A percentile compares a stretch with the other conserved stretches of the same genome.
Conservation (phyloP, 192 early-diverging fungal species). For the Gamsiella multidivaricata region DNA sequence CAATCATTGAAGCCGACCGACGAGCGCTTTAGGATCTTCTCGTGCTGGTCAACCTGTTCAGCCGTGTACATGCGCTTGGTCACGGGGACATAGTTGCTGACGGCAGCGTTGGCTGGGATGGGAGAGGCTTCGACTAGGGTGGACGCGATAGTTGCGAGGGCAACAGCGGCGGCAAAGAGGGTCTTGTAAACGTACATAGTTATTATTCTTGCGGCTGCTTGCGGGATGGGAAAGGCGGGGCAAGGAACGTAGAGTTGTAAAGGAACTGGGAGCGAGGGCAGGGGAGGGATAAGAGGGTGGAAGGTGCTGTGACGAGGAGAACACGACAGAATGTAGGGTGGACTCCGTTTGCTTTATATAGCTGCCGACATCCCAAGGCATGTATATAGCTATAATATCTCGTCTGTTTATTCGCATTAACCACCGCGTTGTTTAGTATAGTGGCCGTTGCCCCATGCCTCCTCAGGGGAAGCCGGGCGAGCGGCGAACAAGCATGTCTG, state of each 20-base stretch:
- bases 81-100: slow-evolving; percentile 30
- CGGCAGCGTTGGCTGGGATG: slow-evolving; percentile 13
- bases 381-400: background rate
- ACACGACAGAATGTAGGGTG: background rate
- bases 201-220: background rate
- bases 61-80: slow-evolving; percentile 36
- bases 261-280: background rate
- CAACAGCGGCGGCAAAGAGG: slow-evolving; percentile 22
- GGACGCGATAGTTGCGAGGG: slow-evolving; percentile 20
- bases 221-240: background rate
- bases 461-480: too few species aligned
- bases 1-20: slow-evolving; percentile 38
- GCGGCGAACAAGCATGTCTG: too few species aligned
- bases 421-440: too few species aligned
- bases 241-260: background rate
- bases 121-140: slow-evolving; percentile 39
- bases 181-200: slow-evolving; percentile 35
- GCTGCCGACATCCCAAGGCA: background rate
- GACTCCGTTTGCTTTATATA: background rate
- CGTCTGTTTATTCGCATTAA: background rate
- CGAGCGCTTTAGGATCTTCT: slow-evolving; percentile 30
- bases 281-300: background rate
- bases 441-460: too few species aligned
- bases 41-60: slow-evolving; percentile 23
- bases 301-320: slow-evolving; percentile 33